Conservation (phyloP, 257 asterid genomes). For the Verbena officinalis region DNA sequence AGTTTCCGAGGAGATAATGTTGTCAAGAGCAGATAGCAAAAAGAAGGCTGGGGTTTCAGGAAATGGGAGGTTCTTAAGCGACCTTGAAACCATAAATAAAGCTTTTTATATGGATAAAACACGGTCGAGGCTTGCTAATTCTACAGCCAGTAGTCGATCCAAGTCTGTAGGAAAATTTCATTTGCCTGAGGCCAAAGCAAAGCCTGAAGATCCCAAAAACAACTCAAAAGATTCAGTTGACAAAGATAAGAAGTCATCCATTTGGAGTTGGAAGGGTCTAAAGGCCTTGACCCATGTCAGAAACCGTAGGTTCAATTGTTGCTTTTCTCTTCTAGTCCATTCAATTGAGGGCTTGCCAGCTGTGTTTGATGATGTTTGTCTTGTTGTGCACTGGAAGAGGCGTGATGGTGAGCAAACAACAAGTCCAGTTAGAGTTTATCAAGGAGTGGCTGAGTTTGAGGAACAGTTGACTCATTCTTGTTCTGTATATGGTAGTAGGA, state of each 20-base stretch:
- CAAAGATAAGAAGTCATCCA: conserved; percentile 69
- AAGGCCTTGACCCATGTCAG: conserved; percentile 74
- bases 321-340: conserved; percentile 82
- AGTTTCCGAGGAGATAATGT: conserved; percentile 51
- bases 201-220: conserved; percentile 46
- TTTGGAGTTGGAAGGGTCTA: conserved; percentile 94
- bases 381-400: conserved; percentile 87
- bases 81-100: conserved; percentile 72
- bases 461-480: conserved; percentile 75
- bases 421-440: conserved; percentile 52
- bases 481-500: conserved; percentile 75
- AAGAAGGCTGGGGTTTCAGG: conserved; percentile 71
- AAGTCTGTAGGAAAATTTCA: conserved; percentile 74
- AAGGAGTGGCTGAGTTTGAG: conserved; percentile 77
- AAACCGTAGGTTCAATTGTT: conserved; percentile 64
- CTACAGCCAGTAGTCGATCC: conserved; percentile 84
- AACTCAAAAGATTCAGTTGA: conserved; percentile 50
- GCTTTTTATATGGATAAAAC: conserved; percentile 59
- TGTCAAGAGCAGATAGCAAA: conserved; percentile 61
- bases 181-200: conserved; percentile 52
- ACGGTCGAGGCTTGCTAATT: conserved; percentile 56
- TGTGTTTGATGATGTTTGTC: conserved; percentile 55
- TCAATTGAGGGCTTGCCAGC: conserved; percentile 73
- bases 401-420: conserved; percentile 77
- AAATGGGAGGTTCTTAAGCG: conserved; percentile 66